phyloP scores from a whole-genome alignment of 2,329 filamentous ascomycete genomes.

The Cryphonectria carpinicola region DNA sequence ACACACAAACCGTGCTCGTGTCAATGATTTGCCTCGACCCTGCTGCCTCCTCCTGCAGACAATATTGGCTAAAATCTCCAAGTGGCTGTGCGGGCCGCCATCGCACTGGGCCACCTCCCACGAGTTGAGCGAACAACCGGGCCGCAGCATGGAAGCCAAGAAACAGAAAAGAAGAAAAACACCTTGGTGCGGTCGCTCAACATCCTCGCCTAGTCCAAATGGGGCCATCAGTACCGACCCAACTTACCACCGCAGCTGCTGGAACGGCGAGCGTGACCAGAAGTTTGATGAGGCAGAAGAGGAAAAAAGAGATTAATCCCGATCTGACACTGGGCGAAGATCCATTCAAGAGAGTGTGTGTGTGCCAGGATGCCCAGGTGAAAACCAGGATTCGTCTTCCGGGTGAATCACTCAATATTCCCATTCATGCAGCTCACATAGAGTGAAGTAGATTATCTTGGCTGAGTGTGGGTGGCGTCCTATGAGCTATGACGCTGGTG shows the following conservation, averaged over 20 bases:
- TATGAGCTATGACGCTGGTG: not conserved
- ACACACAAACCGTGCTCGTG: not conserved
- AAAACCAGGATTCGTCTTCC: not conserved
- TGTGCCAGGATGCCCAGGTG: not conserved
- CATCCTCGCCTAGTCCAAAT: constrained; percentile 25
- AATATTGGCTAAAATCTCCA: constrained; percentile 19
- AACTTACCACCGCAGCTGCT: not conserved
- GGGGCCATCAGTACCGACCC: constrained; percentile 23
- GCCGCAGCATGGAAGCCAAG: not conserved
- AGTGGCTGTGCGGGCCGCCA: constrained; percentile 21
- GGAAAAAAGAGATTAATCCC: not conserved
- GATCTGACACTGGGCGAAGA: not conserved
- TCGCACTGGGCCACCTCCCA: not conserved
- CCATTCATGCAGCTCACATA: not conserved
- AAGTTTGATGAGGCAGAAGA: not conserved
- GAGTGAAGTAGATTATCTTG: not conserved
- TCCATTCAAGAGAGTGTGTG: not conserved
- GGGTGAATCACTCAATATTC: not conserved
- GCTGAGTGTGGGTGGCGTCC: not conserved
- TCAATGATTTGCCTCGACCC: not conserved
- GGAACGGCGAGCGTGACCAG: constrained; percentile 12
- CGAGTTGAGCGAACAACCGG: not conserved
- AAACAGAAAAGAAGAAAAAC: not conserved
- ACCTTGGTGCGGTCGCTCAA: constrained; percentile 1
- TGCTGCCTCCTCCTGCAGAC: not conserved